Conservation (phyloP, 352 stramenopile species). For the Phytophthora megakarya region DNA sequence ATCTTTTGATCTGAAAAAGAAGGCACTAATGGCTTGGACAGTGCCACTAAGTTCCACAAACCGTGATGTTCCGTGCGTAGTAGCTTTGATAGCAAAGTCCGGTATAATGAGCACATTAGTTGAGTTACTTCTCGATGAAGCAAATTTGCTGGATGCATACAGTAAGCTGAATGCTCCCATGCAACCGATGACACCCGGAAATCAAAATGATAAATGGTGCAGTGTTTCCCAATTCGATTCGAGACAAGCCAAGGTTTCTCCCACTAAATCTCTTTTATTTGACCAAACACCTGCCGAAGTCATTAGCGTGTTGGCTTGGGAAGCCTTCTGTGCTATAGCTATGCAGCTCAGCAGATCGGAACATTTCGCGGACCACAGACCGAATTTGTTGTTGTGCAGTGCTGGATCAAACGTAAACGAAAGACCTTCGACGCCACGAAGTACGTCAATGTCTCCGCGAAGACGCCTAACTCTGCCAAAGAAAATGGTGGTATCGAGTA, state of each 20-base stretch:
- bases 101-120: constrained; percentile 32
- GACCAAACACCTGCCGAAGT: constrained; percentile 25
- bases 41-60: constrained; percentile 23
- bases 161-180: constrained; percentile 10
- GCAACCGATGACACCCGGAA: neutral
- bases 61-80: neutral
- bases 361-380: constrained; percentile 17
- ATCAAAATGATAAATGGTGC: constrained; percentile 3
- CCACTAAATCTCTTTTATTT: constrained; percentile 31
- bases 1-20: constrained; percentile 47
- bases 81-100: constrained; percentile 35
- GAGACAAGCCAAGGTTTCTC: constrained; percentile 22
- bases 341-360: constrained; percentile 39
- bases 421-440: constrained; percentile 22
- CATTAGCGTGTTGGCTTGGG: constrained; percentile 39
- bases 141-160: constrained; percentile 24
- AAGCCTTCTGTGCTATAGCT: constrained; percentile 38
- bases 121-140: constrained; percentile 36
- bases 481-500: constrained; percentile 40
- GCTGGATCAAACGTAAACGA: constrained; percentile 19
- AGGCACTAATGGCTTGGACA: constrained; percentile 50
- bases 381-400: constrained; percentile 17
- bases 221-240: neutral
- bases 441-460: constrained; percentile 43
- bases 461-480: constrained; percentile 55